Conservation (phyloP, 148 eudicot genomes). For the Rhododendron henanense region DNA sequence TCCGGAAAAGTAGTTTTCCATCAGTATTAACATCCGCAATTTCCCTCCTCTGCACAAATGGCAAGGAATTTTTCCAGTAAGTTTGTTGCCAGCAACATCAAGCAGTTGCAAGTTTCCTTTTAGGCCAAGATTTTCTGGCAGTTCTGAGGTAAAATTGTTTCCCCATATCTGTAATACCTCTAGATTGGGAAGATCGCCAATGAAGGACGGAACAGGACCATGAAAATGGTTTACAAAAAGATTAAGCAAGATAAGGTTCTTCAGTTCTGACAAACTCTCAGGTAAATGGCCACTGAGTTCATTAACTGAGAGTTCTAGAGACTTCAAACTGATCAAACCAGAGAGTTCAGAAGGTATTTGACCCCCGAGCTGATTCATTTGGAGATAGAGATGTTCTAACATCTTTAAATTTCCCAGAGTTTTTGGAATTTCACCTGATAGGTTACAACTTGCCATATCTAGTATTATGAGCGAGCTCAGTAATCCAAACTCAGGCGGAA, state of each 20-base stretch:
- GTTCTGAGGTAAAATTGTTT: conserved; percentile 35
- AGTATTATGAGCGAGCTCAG: conserved; percentile 29
- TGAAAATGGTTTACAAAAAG: conserved; percentile 42
- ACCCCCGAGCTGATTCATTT: conserved; percentile 41
- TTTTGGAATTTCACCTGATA: conserved; percentile 61
- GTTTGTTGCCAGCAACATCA: conserved; percentile 34
- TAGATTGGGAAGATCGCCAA: conserved; percentile 47
- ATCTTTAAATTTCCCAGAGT: conserved; percentile 42
- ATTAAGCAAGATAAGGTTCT: conserved; percentile 39
- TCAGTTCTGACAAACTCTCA: conserved; percentile 28
- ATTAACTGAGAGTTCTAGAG: conserved; percentile 41
- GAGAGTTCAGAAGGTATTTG: conserved; percentile 48
- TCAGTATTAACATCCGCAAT: conserved; percentile 20
- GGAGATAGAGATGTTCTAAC: conserved; percentile 48
- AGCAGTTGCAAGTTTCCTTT: conserved; percentile 28
- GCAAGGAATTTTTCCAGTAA: conserved; percentile 40
- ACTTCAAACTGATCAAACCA: conserved; percentile 30
- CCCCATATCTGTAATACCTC: conserved; percentile 38
- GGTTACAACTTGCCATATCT: conserved; percentile 43
- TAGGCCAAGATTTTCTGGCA: conserved; percentile 46
- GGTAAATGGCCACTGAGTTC: conserved; percentile 49
- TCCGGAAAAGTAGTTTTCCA: conserved; percentile 40
- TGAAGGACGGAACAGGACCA: conserved; percentile 40
- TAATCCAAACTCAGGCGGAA: conserved; percentile 60
- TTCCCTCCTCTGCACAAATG: conserved; percentile 34